Evolutionary conservation across 176 grass and related monocot species (phyloP), one percentile per base, ranked within the genome.

Genomic region (Juncus inflexus): DNA sequence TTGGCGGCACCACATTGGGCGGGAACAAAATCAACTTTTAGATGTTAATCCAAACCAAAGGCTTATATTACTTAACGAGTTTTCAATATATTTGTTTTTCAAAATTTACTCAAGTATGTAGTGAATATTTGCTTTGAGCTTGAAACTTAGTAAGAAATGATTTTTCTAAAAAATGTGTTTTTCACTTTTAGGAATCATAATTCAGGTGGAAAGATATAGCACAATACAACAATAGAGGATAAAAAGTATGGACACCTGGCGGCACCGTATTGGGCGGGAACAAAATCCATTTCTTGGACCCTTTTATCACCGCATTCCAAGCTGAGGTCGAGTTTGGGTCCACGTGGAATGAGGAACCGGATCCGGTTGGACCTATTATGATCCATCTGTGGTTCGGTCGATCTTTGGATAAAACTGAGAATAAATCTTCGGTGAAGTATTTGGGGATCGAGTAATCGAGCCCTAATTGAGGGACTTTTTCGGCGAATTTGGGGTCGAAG

Each of bases 11-110:
- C 3, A 89, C 76, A 50, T 97, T 87, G 0, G 92, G 92, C 6
- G 85, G 87, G 64, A 97, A 91, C 79, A 96, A 78, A 50, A 96
- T 73, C 92, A 81, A 97, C 74, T 91, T 97, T 74, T 89, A 28
- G 19, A 28, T 28, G 19, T 28, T 28, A 28, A 28, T 28, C 19
- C 19, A 28, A 28, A 28, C 19, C 19, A 28, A 28, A 28, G 19
- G 19, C 19, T 28, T 28, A 28, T 28, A 28, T 28, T 28, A 28
- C 19, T 28, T 28, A 28, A 28, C 1, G 19, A 28, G 19, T 28
- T 28, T 28, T 28, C 19, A 1, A 28, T 28, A 28, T 28, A 28
- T 28, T 28, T 28, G 19, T 28, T 28, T 28, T 28, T 28, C 1
- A 28, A 28, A 28, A 28, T 28, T 28, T 28, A 28, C 19, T 28